These are phyloP conservation scores for Mitragyna speciosa DNA, from an alignment of 257 asterid genomes.

Conservation along the genomic window DNA sequence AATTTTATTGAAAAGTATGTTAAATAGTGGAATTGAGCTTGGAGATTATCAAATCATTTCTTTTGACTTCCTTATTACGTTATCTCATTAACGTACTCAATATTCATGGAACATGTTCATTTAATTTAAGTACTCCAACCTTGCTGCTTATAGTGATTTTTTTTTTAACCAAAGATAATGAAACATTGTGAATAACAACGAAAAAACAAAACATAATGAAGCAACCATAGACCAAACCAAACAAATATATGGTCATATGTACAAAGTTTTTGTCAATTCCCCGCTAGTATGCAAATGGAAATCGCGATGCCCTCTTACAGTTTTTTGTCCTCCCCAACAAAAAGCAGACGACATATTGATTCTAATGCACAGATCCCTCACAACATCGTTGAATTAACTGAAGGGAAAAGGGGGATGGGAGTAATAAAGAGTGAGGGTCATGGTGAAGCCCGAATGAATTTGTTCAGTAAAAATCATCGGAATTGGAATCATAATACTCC, in stretches of 20 bases:
- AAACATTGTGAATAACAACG: no score
- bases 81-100: not conserved
- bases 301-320: not conserved
- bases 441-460: not conserved
- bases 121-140: no score
- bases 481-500: not conserved
- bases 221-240: not conserved
- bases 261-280: not conserved
- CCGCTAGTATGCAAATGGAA: not conserved
- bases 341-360: not conserved
- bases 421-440: no score
- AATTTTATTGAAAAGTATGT: no score
- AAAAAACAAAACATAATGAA: not conserved
- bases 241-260: no score
- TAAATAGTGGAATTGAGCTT: no score
- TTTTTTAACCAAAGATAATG: no score
- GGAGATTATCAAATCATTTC: no score
- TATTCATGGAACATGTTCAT: no score
- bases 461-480: not conserved
- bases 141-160: no score
- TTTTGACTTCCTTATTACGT: not conserved
- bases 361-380: not conserved
- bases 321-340: not conserved
- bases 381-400: not conserved
- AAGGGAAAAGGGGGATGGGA: not conserved